Conservation (phyloP, 352 stramenopile genomes). For the Globisporangium solare region DNA sequence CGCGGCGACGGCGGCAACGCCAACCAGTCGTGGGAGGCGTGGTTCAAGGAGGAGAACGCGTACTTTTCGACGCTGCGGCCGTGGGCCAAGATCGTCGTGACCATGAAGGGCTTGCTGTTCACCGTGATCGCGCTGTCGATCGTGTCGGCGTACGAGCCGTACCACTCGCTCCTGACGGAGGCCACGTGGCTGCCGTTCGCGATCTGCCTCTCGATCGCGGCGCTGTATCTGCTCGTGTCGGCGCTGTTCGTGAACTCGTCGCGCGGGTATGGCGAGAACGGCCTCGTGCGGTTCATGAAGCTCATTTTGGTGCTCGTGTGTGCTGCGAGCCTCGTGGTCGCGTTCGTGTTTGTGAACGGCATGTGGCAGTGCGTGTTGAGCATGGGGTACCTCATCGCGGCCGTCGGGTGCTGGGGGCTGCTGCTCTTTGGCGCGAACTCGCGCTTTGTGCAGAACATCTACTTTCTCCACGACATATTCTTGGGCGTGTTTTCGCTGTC, state of each 20-base stretch:
- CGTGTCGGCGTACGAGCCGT: slow-evolving; percentile 58
- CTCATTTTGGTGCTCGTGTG: slow-evolving; percentile 71
- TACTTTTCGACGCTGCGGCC: slow-evolving; percentile 89
- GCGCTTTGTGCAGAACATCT: slow-evolving; percentile 88
- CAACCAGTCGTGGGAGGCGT: slow-evolving; percentile 94
- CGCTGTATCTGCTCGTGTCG: slow-evolving; percentile 63
- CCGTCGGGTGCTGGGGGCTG: slow-evolving; percentile 79
- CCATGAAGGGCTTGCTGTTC: slow-evolving; percentile 89
- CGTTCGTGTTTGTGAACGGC: slow-evolving; percentile 62
- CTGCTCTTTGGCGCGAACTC: slow-evolving; percentile 88
- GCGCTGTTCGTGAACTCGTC: slow-evolving; percentile 55
- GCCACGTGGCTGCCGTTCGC: slow-evolving; percentile 52
- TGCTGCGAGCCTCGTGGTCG: slow-evolving; percentile 67
- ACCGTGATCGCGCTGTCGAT: slow-evolving; percentile 85
- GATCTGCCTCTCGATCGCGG: slow-evolving; percentile 47
- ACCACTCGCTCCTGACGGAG: slow-evolving; percentile 56
- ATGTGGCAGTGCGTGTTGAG: slow-evolving; percentile 89
- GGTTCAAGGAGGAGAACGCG: slow-evolving; percentile 94
- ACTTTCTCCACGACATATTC: slow-evolving; percentile 93
- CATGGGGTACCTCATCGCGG: slow-evolving; percentile 91
- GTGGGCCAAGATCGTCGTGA: slow-evolving; percentile 88
- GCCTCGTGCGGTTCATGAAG: slow-evolving; percentile 68
- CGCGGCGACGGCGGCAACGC: slow-evolving; percentile 88
- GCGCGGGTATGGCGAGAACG: slow-evolving; percentile 41
- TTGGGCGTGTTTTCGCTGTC: slow-evolving; percentile 91